Evolutionary conservation across 345 rosid genomes (phyloP).

Genomic region (Durio zibethinus): DNA sequence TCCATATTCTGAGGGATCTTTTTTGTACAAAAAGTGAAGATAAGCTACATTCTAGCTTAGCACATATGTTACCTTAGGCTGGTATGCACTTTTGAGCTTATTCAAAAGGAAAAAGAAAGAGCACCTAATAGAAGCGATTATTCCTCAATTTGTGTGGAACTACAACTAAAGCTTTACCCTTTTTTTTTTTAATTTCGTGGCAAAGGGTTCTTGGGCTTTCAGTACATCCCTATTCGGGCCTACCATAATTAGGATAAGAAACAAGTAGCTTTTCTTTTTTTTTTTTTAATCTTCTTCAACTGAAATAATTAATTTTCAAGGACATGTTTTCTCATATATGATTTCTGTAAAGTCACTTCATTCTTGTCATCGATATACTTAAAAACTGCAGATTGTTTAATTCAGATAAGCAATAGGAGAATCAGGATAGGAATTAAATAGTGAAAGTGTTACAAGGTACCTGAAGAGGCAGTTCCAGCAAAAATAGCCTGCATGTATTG

Average conservation of each 20-base stretch:
- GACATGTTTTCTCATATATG: not conserved
- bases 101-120: not conserved
- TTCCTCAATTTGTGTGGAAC: not conserved
- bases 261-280: not conserved
- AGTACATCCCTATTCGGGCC: too few relatives aligned
- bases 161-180: not conserved
- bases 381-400: not conserved
- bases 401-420: not conserved
- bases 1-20: not conserved
- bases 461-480: constrained; percentile 97
- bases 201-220: too few relatives aligned
- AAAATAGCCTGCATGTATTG: constrained; percentile 94
- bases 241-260: not conserved
- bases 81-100: not conserved
- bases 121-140: not conserved
- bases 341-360: not conserved
- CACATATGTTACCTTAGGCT: not conserved
- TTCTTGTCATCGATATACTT: not conserved
- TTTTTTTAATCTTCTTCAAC: too few relatives aligned
- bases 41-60: not conserved
- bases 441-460: constrained; percentile 20
- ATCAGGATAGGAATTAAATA: not conserved
- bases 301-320: not conserved
- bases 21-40: not conserved
- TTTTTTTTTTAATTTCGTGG: too few relatives aligned